Base-by-base conservation (phyloP, 2,329 filamentous ascomycete species). In the Elsinoe perseae region DNA sequence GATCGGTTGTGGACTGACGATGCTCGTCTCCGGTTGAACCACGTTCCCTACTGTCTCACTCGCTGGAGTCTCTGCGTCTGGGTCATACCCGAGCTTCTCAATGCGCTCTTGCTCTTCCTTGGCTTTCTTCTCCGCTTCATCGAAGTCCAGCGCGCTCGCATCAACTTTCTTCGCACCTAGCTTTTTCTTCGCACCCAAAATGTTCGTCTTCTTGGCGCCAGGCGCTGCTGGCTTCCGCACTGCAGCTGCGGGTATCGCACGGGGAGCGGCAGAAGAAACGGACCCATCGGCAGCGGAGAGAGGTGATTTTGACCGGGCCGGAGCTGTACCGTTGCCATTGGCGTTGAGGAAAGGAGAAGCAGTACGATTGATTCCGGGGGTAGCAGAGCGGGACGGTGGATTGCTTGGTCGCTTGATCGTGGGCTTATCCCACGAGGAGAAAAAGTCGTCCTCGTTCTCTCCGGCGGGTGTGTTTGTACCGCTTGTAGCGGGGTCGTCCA, bases 391-490 rank as follows among this genome's bases (percentile, higher is more conserved):
- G 34, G 92, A 96, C 42, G 93, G 81, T 14, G 93, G 92, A 63
- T 95, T 95, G 61, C 89, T 96, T 32, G 92, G 92, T 64, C 90
- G 85, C 79, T 97, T 98, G 74, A 98, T 95, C 3, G 90, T 82
- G 20, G 93, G 93, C 76, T 97, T 96, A 68, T 97, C 93, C 93
- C 92, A 98, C 0, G 90, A 96, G 8, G 92, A 95, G 75, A 98
- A 98, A 78, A 98, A 98, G 70, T 97, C 93, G 67, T 96, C 91
- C 18, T 86, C 84, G 20, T 82, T 79, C 63, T 95, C 90, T 63
- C 84, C 86, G 44, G 86, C 81, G n/a, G 91, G 88, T 9, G 89
- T 95, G 62, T 80, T 82, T 34, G 82, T 77, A 62, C 81, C 84
- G 59, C 89, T 85, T 54, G 74, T 75, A 50, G 80, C 75, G 21